phyloP scores from a whole-genome alignment of 2,329 filamentous ascomycete species.

The Nemania bipapillata region DNA sequence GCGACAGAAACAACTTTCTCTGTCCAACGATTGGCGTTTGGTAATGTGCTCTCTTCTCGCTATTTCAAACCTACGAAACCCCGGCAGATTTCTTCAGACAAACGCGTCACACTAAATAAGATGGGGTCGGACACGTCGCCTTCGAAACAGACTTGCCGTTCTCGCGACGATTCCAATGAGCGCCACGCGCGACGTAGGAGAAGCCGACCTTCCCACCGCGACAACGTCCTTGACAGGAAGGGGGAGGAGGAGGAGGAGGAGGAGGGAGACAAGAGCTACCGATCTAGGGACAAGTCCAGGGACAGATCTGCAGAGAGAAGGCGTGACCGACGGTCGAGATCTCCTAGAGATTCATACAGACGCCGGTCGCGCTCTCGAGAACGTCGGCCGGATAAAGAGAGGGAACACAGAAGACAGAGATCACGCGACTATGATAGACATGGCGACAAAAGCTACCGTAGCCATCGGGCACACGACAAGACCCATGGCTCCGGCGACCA shows the following conservation, averaged over 20 bases:
- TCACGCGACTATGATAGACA: constrained; percentile 51
- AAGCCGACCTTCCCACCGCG: constrained; percentile 38
- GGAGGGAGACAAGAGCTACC: constrained; percentile 32
- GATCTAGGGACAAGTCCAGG: constrained; percentile 41
- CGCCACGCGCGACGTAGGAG: constrained; percentile 40
- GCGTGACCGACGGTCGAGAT: constrained; percentile 45
- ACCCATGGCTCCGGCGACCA: constrained; percentile 29
- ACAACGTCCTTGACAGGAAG: constrained; percentile 36
- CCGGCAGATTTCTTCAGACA: neutral
- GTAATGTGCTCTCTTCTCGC: constrained; percentile 9
- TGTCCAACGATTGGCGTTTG: constrained; percentile 2
- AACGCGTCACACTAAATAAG: constrained; percentile 7
- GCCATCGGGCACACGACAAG: constrained; percentile 42
- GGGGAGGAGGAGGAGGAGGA: constrained; percentile 30
- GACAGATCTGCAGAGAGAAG: constrained; percentile 41
- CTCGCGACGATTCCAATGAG: constrained; percentile 36
- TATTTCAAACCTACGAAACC: neutral
- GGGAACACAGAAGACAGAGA: constrained; percentile 48
- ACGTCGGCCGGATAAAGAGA: constrained; percentile 43
- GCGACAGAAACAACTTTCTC: neutral
- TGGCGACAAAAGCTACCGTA: constrained; percentile 44
- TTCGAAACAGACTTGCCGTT: constrained; percentile 5
- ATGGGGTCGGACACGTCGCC: constrained; percentile 35
- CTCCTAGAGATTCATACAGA: constrained; percentile 43
- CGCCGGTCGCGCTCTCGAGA: constrained; percentile 46